Evolutionary conservation across 768 basidiomycete genomes (phyloP), one percentile per base, ranked within the genome.

Genomic region (Kwoniella bestiolae): DNA sequence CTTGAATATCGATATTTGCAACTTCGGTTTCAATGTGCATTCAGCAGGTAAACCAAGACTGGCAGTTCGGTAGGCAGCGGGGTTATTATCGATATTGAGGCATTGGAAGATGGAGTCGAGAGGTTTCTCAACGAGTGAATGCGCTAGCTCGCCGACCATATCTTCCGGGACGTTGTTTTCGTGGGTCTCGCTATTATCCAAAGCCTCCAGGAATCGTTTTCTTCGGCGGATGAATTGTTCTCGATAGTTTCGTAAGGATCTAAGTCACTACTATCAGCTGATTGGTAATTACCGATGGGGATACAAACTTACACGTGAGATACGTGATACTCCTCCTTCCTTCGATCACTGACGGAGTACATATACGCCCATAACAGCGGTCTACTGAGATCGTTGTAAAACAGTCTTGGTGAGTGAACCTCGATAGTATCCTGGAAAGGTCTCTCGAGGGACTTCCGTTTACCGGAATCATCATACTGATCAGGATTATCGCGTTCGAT

Each of bases 341-440:
- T 85, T 45, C 91, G 85, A 26, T 88, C 86, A 50, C 88, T 85
- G 38, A 88, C 90, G 72, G 90, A 90, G 76, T 91, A 89, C 73
- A 92, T 94, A 80, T 96, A 96, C 75, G 90, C 88, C 82, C 91
- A 86, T 79, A 94, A 84, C 65, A 95, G 87, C 80, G 94, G 90
- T 67, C 93, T 88, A 31, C 89, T 87, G 26, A 86, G 85, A 74
- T 87, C 88, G 72, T 88, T 89, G 83, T 93, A 84, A 72, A 87
- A 88, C 50, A 95, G 84, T 52, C 87, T 89, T 0, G 93, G 94
- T 66, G 87, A 90, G 80, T 96, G 93, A 16, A 93, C 85, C 74
- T 95, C 91, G 76, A 94, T 92, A 26, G 94, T 92, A 72, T 94
- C 91, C 75, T 91, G 89, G 81, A 95, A 97, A 65, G 60, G 56